Percentiles rank a stretch among this genome's conserved stretches.
Evolutionary conservation across 345 rosid genomes (phyloP).

Genomic region (Salix dunnii): DNA sequence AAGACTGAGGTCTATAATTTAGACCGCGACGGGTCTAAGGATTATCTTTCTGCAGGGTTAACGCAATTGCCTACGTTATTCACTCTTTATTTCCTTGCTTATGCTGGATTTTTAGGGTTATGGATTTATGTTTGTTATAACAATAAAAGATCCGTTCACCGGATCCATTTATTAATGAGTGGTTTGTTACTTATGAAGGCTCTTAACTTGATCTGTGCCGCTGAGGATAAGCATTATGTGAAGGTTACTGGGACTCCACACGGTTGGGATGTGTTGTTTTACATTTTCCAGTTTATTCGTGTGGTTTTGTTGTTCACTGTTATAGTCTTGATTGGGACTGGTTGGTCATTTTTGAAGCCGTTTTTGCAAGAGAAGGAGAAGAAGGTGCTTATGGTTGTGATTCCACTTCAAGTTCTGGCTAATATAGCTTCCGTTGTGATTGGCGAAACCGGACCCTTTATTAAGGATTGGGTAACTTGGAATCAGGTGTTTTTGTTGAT

Average conservation of each 20-base stretch:
- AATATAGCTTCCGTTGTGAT: slow-evolving; percentile 84
- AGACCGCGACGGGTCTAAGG: slow-evolving; percentile 54
- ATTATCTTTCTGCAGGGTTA: slow-evolving; percentile 72
- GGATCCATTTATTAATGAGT: slow-evolving; percentile 85
- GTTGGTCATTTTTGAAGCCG: slow-evolving; percentile 95
- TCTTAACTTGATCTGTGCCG: slow-evolving; percentile 81
- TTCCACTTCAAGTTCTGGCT: slow-evolving; percentile 92
- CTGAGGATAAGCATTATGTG: slow-evolving; percentile 79
- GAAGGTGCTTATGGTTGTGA: slow-evolving; percentile 92
- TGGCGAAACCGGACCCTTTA: slow-evolving; percentile 91
- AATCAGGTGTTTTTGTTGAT: slow-evolving; percentile 84
- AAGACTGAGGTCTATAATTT: slow-evolving; percentile 68
- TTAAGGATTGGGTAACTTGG: slow-evolving; percentile 91
- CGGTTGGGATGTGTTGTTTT: slow-evolving; percentile 90
- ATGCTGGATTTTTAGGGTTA: slow-evolving; percentile 50
- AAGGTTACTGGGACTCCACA: slow-evolving; percentile 93
- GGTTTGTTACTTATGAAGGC: slow-evolving; percentile 78
- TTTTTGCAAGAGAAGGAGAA: slow-evolving; percentile 95
- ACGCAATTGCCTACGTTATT: slow-evolving; percentile 72
- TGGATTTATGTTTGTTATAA: slow-evolving; percentile 60
- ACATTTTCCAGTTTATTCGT: slow-evolving; percentile 82
- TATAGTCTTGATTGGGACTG: slow-evolving; percentile 90
- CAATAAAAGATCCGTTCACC: slow-evolving; percentile 55
- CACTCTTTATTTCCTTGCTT: slow-evolving; percentile 50
- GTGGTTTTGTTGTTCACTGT: slow-evolving; percentile 86